These are phyloP conservation scores for Nannochloropsis salina DNA, from an alignment of 108 stramenopile species.

Conservation along the genomic window DNA sequence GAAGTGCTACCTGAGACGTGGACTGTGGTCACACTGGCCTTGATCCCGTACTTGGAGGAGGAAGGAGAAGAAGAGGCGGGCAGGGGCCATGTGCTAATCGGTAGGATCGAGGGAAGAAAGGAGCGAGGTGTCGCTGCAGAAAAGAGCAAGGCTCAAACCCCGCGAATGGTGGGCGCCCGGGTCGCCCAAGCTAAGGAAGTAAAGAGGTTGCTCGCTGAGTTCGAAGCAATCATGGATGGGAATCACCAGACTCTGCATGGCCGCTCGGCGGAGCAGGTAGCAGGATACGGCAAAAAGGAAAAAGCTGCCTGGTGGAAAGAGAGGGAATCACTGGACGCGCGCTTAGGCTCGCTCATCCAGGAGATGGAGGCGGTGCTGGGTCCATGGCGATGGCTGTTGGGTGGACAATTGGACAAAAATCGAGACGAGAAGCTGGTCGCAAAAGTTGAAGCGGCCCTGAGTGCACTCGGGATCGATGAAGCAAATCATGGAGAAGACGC, in stretches of 20 bases:
- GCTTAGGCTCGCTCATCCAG: background rate
- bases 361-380: background rate
- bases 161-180: background rate
- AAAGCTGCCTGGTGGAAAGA: conserved; percentile 37
- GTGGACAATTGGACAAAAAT: background rate
- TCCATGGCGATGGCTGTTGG: conserved; percentile 10
- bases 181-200: background rate
- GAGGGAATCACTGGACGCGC: background rate
- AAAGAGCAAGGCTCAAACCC: too few relatives aligned
- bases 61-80: background rate
- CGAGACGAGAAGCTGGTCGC: background rate
- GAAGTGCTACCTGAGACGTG: background rate
- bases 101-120: conserved; percentile 7
- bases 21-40: conserved; percentile 7
- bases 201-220: conserved; percentile 26
- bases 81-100: background rate
- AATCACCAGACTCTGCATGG: conserved; percentile 31
- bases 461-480: background rate
- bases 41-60: background rate
- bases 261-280: conserved; percentile 33
- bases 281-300: conserved; percentile 25
- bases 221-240: conserved; percentile 38
- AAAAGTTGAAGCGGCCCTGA: background rate
- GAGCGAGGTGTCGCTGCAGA: background rate
- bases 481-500: background rate